phyloP scores from a whole-genome alignment of 345 rosid genomes.

The Anacardium occidentale region DNA sequence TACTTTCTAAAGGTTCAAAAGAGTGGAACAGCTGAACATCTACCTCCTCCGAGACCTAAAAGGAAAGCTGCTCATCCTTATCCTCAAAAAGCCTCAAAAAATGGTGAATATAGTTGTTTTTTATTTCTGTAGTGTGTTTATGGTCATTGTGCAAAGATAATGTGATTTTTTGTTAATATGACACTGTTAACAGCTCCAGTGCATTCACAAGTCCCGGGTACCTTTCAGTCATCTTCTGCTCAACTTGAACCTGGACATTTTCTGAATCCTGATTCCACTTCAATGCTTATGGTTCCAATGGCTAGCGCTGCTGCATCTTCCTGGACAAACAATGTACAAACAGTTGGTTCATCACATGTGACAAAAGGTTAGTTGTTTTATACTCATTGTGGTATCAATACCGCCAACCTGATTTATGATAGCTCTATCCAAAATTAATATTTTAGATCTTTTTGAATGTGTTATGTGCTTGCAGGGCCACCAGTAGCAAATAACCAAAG shows the following conservation, averaged over 20 bases:
- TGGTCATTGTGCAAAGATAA: not conserved
- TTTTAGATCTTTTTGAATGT: constrained; percentile 8
- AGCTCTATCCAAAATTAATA: not conserved
- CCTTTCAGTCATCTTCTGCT: constrained; percentile 49
- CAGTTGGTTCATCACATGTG: constrained; percentile 41
- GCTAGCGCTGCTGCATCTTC: constrained; percentile 44
- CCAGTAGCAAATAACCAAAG: constrained; percentile 48
- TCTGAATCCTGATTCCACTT: constrained; percentile 52
- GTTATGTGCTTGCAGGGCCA: constrained; percentile 35
- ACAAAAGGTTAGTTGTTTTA: constrained; percentile 43
- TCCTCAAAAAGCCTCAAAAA: constrained; percentile 82
- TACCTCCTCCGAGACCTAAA: constrained; percentile 92
- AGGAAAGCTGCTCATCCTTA: constrained; percentile 93
- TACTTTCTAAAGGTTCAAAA: constrained; percentile 86
- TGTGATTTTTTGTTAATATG: constrained; percentile 8
- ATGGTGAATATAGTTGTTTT: constrained; percentile 35
- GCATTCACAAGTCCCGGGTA: constrained; percentile 41
- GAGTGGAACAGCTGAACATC: constrained; percentile 78
- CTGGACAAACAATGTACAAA: constrained; percentile 50
- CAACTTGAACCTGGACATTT: constrained; percentile 47
- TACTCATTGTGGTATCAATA: not conserved
- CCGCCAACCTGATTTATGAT: not conserved
- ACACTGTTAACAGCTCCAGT: constrained; percentile 37
- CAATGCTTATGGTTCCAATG: constrained; percentile 51
- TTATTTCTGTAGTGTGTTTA: constrained; percentile 8